These are phyloP conservation scores for Cyberlindnera meyerae DNA, from an alignment of 805 yeast species.

Conservation along the genomic window DNA sequence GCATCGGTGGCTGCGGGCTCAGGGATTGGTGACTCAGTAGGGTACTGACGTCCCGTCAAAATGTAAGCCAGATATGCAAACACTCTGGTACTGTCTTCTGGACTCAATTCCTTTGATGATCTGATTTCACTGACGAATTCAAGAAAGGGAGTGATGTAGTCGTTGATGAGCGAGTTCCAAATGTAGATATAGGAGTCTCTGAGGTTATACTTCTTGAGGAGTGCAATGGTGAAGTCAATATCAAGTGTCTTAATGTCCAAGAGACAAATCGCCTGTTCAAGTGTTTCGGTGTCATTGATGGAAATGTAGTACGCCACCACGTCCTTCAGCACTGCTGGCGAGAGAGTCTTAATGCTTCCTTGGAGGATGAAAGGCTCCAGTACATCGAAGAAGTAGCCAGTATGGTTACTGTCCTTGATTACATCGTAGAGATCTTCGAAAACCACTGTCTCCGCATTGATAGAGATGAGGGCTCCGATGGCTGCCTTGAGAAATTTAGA, in stretches of 20 bases:
- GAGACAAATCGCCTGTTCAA: conserved; percentile 67
- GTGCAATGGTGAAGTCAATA: conserved; percentile 64
- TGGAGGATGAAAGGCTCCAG: conserved; percentile 49
- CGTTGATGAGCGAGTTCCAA: conserved; percentile 65
- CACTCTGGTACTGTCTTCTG: conserved; percentile 28
- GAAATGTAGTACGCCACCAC: conserved; percentile 50
- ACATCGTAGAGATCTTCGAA: conserved; percentile 44
- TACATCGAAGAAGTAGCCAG: conserved; percentile 42
- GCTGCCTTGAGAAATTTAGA: conserved; percentile 32
- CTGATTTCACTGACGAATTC: conserved; percentile 45
- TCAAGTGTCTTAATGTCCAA: conserved; percentile 68
- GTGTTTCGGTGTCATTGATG: conserved; percentile 36
- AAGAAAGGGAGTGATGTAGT: conserved; percentile 64
- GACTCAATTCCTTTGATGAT: conserved; percentile 1
- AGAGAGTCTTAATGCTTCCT: conserved; percentile 41
- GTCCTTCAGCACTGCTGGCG: conserved; percentile 60
- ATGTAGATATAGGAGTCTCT: conserved; percentile 63
- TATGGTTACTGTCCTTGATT: conserved; percentile 28
- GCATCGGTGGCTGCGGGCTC: conserved; percentile 33
- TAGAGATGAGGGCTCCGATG: conserved; percentile 37
- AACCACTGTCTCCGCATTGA: conserved; percentile 31
- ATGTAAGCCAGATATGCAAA: conserved; percentile 63
- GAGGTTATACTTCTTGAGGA: conserved; percentile 53
- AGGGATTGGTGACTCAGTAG: conserved; percentile 52
- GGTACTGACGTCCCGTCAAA: conserved; percentile 76